Conservation (phyloP, 257 asterid species). For the Fraxinus anomala region DNA sequence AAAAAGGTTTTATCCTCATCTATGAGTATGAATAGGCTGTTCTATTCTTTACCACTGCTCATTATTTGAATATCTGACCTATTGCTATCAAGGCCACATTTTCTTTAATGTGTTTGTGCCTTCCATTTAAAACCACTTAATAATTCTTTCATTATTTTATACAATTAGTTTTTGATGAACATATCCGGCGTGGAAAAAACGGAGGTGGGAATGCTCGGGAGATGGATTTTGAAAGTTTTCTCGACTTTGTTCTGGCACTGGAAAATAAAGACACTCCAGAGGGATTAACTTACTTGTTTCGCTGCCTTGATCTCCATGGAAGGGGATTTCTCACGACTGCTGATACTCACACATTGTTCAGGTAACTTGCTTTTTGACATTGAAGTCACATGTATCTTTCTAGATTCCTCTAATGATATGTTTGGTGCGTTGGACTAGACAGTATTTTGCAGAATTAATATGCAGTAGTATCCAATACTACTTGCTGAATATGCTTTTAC, state of each 20-base stretch:
- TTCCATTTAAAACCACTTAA: constrained; percentile 1
- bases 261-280: constrained; percentile 97
- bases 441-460: neutral
- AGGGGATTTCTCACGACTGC: constrained; percentile 91
- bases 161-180: constrained; percentile 89
- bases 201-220: constrained; percentile 94
- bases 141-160: constrained; percentile 16
- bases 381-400: neutral
- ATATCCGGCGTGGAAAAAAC: constrained; percentile 87
- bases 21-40: neutral
- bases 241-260: constrained; percentile 90
- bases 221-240: constrained; percentile 97
- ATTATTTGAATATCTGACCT: neutral
- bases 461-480: too few relatives aligned
- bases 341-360: constrained; percentile 90
- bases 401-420: neutral
- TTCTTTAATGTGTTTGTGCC: constrained; percentile 5
- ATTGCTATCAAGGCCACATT: neutral
- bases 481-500: neutral
- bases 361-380: constrained; percentile 39
- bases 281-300: constrained; percentile 87
- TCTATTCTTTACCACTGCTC: neutral
- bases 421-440: neutral
- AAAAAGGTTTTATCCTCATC: neutral
- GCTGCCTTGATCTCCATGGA: constrained; percentile 95